Conservation (phyloP, 805 yeast genomes). For the Wickerhamiella kurtzmanii region DNA sequence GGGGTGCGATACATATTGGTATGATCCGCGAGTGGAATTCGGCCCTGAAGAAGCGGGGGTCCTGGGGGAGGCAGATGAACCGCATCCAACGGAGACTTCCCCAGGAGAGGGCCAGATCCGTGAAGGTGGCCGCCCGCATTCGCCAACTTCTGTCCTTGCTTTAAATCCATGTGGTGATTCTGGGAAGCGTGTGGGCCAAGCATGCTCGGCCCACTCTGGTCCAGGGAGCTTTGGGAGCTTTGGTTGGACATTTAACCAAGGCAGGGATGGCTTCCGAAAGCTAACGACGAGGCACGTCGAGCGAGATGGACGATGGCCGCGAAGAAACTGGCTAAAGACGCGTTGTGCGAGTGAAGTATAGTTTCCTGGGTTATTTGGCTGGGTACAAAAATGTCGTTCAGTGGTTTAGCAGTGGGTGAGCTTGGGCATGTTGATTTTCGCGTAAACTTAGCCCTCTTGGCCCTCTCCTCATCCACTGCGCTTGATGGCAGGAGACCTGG, state of each 20-base stretch:
- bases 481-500: not conserved
- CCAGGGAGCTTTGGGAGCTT: not conserved
- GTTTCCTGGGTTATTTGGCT: too few relatives aligned
- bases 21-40: slow-evolving; percentile 3
- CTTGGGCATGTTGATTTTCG: too few relatives aligned
- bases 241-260: not conserved
- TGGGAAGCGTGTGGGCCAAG: not conserved
- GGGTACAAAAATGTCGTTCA: too few relatives aligned
- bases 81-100: slow-evolving; percentile 50
- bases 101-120: slow-evolving; percentile 59
- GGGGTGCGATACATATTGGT: slow-evolving; percentile 14
- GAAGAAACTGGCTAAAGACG: too few relatives aligned
- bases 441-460: too few relatives aligned
- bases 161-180: not conserved
- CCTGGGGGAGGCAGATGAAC: slow-evolving; percentile 15
- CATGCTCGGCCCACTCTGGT: not conserved
- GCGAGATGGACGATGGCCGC: too few relatives aligned
- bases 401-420: too few relatives aligned
- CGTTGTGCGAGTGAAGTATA: too few relatives aligned
- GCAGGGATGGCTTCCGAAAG: too few relatives aligned
- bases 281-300: too few relatives aligned
- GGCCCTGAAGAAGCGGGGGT: slow-evolving; percentile 4
- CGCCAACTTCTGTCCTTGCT: not conserved
- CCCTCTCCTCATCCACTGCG: too few relatives aligned
- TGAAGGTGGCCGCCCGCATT: slow-evolving; percentile 15